phyloP scores from a whole-genome alignment of 192 early-diverging fungal species.

The Umbelopsis isabellina region DNA sequence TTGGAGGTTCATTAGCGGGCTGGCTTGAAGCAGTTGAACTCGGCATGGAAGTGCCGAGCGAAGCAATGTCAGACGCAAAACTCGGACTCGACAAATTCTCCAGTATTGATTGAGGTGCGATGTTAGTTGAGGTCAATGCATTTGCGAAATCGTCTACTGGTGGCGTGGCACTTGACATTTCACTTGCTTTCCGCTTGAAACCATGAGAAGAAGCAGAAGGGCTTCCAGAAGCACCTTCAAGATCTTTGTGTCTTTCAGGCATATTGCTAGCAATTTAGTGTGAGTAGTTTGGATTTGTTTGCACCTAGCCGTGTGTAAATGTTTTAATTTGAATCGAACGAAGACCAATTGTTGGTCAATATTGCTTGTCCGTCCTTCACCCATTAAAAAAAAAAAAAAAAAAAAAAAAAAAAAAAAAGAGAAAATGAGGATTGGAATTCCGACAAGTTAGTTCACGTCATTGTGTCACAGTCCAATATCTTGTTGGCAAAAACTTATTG shows the following conservation, averaged over 20 bases:
- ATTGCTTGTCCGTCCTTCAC: neutral
- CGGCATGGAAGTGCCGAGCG: constrained; percentile 5
- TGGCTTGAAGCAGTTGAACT: neutral
- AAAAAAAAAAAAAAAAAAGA: constrained; percentile 10
- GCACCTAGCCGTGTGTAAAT: neutral
- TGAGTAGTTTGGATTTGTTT: too few relatives aligned
- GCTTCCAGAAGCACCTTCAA: constrained; percentile 6
- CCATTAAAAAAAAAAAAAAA: constrained; percentile 12
- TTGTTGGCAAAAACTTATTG: too few relatives aligned
- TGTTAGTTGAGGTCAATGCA: neutral
- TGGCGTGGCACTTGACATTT: neutral
- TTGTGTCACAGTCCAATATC: neutral
- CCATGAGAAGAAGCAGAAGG: neutral
- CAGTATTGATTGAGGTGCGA: constrained; percentile 15
- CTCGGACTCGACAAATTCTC: constrained; percentile 9
- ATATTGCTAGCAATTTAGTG: neutral
- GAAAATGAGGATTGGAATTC: neutral
- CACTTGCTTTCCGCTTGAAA: constrained; percentile 2
- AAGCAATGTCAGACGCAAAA: constrained; percentile 10
- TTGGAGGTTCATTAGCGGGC: neutral
- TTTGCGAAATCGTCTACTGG: neutral
- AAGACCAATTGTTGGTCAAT: neutral
- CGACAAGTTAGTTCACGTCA: neutral
- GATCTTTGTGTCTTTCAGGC: constrained; percentile 7
- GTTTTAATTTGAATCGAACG: neutral